Evolutionary conservation across 164 flowering plant species (phyloP), one percentile per base, ranked within the genome.

Genomic region (Aristolochia contorta): DNA sequence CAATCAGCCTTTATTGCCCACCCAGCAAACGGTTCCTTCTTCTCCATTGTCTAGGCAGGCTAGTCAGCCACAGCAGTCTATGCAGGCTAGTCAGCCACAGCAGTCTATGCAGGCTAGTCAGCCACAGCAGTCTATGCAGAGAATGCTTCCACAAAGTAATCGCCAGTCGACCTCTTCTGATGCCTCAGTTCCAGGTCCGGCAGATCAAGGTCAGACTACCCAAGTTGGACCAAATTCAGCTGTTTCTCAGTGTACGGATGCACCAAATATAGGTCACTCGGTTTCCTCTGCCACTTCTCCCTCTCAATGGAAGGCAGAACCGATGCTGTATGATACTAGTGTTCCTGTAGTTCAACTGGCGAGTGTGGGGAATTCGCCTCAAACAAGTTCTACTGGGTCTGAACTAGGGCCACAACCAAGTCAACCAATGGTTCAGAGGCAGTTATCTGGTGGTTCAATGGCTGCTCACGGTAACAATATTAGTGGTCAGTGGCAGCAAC

Each of bases 251-350:
- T 63, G 67, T 63, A 47, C 65, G 49, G 83, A 78, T 59, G 64
- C 82, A 22, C 60, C 73, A 46, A 72, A 54, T 67, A 64, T n/a
- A 14, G 65, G 50, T 15, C 78, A 80, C 9, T 67, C 56, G 54
- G 72, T 69, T 48, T 58, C 79, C 59, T 65, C 74, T 12, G 63
- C 62, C 43, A 60, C 72, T n/a, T 25, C 76, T 12, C 24, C 60
- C 19, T 48, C 61, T 63, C 87, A 69, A 55, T 73, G 77, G 83
- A 78, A 79, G 62, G 48, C 79, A 14, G 90, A 85, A 47, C 70
- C 73, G 25, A n/a, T 66, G 27, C 68, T 67, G 37, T 69, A 69
- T 71, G 85, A 80, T 64, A 53, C 80, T 27, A 66, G 53, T 49
- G 27, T 69, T 68, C 54, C 79, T 41, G 57, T 67, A 16, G 25